Percentiles rank a stretch among this genome's conserved stretches.
Conservation (phyloP, 345 rosid genomes). For the Acer saccharum region DNA sequence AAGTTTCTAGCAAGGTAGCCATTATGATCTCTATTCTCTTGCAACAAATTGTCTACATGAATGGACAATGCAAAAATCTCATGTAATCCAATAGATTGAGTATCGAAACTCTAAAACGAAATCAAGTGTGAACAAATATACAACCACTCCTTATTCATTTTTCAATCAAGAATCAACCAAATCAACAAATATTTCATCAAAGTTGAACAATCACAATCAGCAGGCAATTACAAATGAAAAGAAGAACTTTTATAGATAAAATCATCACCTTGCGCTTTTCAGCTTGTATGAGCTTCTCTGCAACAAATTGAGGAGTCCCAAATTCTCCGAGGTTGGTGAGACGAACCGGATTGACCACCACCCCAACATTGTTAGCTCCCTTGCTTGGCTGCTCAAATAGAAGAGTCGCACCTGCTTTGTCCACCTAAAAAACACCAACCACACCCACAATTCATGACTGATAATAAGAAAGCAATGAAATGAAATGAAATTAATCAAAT, state of each 20-base stretch:
- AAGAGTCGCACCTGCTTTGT: conserved; percentile 86
- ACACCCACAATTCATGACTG: background rate
- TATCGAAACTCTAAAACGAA: too few species aligned
- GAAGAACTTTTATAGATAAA: background rate
- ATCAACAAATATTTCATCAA: background rate
- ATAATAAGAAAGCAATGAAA: background rate
- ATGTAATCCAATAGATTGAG: background rate
- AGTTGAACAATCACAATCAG: background rate
- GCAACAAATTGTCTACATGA: background rate
- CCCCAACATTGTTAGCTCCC: conserved; percentile 78
- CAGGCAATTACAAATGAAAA: background rate
- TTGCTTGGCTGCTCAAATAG: conserved; percentile 73
- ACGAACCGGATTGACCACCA: conserved; percentile 89
- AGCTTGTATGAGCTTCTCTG: conserved; percentile 81
- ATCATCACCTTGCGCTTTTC: conserved; percentile 70
- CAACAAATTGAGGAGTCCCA: conserved; percentile 85
- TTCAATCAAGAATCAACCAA: background rate
- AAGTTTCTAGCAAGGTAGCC: background rate
- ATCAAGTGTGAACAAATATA: too few species aligned
- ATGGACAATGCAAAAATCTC: background rate
- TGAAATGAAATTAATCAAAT: background rate
- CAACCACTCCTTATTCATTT: background rate
- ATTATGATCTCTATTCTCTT: background rate
- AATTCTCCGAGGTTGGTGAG: conserved; percentile 64
- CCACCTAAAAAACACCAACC: conserved; percentile 47